These are phyloP conservation scores for Gossypium thurberi DNA, from an alignment of 345 rosid species.

Conservation along the genomic window DNA sequence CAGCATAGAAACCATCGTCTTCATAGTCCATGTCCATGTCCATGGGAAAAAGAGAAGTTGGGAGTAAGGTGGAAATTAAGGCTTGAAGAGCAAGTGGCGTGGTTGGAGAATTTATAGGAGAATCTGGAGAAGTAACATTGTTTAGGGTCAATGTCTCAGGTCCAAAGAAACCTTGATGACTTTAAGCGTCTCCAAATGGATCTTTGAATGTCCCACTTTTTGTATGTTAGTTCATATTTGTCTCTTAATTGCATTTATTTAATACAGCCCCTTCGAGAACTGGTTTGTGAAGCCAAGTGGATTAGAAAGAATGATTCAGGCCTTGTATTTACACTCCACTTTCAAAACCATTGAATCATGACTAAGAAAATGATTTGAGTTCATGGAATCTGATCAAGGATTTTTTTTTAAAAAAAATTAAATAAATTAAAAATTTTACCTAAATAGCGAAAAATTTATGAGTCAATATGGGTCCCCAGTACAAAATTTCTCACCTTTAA, in stretches of 20 bases:
- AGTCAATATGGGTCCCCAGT: too few species aligned
- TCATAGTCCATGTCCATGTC: slow-evolving; percentile 11
- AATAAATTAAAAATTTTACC: too few species aligned
- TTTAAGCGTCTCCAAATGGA: slow-evolving; percentile 21
- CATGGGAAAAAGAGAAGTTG: not conserved
- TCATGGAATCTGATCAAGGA: not conserved
- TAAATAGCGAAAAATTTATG: too few species aligned
- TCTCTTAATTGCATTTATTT: slow-evolving; percentile 10
- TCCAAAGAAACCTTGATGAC: slow-evolving; percentile 2
- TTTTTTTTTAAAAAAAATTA: too few species aligned
- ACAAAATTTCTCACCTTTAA: too few species aligned
- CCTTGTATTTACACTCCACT: not conserved
- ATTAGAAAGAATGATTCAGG: not conserved
- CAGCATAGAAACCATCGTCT: slow-evolving; percentile 32
- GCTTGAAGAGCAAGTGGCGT: not conserved
- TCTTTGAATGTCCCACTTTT: slow-evolving; percentile 18
- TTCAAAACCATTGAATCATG: not conserved
- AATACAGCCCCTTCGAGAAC: not conserved
- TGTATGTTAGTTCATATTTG: slow-evolving; percentile 19
- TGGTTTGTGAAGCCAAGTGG: slow-evolving; percentile 14
- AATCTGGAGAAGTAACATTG: not conserved
- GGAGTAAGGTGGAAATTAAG: not conserved
- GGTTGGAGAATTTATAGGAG: not conserved
- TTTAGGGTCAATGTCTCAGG: slow-evolving; percentile 22
- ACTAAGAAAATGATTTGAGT: not conserved